Evolutionary conservation across 306 rosid species (phyloP), one percentile per base, ranked within the genome.

Genomic region (Astragalus glycyphyllos): DNA sequence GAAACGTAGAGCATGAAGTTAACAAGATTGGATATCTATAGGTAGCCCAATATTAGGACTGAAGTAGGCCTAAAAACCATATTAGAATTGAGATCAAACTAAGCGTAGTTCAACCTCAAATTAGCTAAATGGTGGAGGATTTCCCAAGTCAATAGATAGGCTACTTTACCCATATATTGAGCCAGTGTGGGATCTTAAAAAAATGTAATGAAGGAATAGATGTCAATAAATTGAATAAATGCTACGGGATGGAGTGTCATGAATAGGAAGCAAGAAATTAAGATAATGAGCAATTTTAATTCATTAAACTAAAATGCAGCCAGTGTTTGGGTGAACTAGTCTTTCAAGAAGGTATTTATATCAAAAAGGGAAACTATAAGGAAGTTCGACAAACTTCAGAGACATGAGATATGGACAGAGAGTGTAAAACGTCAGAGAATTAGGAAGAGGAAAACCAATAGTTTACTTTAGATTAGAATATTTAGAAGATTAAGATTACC

Each of bases 391-490:
- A 56, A 46, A 70, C 9, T 45, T 59, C 34, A 31, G 44, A 61
- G 50, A 73, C 38, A 56, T 17, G 26, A 23, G 34, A 65, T 65
- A 60, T 58, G 66, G 41, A 53, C 57, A 46, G 54, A 31, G 61
- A 49, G 49, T 40, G 6, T 16, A 50, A 50, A 54, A 54, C 45
- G 9, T 38, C 13, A 68, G 10, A 54, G 59, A 71, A 54, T 5
- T 46, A 23, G 63, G 16, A 50, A 78, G 48, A 59, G 57, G 7
- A 16, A 41, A 57, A 89, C 92, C 88, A 89, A 59, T 83, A 86
- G 69, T 90, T 94, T 79, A 87, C 88, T 77, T 86, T 89, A 20
- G 89, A 88, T 17, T 23, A 64, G 69, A 61, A 6, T 40, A 35
- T 61, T 61, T 40, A 6, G 41, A 42, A 75, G 65, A 48, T 13